Evolutionary conservation across 306 rosid species (phyloP), one percentile per base, ranked within the genome.

Genomic region (Luffa aegyptiaca): DNA sequence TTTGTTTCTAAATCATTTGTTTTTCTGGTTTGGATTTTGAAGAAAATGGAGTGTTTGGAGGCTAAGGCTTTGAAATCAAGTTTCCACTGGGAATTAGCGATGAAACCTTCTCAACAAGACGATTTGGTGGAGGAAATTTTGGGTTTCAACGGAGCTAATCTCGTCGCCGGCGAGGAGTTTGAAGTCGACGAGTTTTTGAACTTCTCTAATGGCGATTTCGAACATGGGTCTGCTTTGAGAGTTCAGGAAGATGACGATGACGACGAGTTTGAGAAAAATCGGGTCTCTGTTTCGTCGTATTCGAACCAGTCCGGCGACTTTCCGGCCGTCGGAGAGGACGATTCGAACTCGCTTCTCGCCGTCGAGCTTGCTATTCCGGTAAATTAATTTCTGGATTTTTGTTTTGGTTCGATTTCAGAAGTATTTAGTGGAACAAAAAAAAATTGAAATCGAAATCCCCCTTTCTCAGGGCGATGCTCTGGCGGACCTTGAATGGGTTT

Each of bases 401-500:
- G 3, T 7, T 56, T 26, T 10, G 18, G 2, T 3, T 58, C 69
- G 45, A 45, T 10, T 70, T 70, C 5, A 20, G 31, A 39, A 20
- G 39, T 59, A 20, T 59, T 59, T 59, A 3, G 2, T 56, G 26
- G 26, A 8, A 9, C 7, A 18, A 21, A 14, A 12, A 2, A 61
- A 13, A 72, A 26, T 26, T 75, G 6, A 78, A 72, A 75, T 76
- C 66, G n/a, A 45, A 74, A 48, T 45, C 66, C 10, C 16, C 12
- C 42, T 31, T 53, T 53, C 66, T 69, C 92, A 95, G 98, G 87
- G 82, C 75, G 97, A 89, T 89, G 91, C 90, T 69, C 6, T 92
- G 80, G 95, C 94, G 7, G 98, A 78, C 8, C 83, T 95, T 0
- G 98, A 95, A 82, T 95, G 98, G 98, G 93, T 95, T 80, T 95